phyloP scores from a whole-genome alignment of 139 green algal species.

The Pseudopediastrum boryanum region DNA sequence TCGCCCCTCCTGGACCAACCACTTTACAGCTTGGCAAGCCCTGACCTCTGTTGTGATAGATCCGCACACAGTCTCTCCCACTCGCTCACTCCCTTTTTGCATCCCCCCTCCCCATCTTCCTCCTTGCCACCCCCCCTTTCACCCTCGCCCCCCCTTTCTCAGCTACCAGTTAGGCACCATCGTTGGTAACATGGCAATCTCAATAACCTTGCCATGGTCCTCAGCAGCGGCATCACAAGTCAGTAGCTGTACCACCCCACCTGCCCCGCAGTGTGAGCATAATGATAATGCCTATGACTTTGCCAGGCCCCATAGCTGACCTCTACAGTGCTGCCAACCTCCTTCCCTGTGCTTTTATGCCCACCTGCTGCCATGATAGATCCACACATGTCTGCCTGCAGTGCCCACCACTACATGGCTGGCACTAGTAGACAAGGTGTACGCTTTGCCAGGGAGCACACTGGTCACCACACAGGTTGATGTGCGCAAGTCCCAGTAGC shows the following conservation, averaged over 20 bases:
- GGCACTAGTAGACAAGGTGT: conserved; percentile 59
- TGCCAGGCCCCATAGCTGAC: background rate
- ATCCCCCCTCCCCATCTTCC: no score
- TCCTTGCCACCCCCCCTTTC: no score
- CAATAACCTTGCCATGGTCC: background rate
- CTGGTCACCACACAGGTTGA: conserved; percentile 41
- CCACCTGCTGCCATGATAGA: conserved; percentile 81
- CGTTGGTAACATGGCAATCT: background rate
- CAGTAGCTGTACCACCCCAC: background rate
- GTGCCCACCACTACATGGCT: conserved; percentile 79
- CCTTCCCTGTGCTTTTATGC: background rate
- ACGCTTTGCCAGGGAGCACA: conserved; percentile 77
- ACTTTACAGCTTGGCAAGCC: no score
- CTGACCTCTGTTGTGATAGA: no score
- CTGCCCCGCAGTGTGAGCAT: background rate
- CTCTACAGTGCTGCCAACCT: background rate
- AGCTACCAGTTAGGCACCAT: no score
- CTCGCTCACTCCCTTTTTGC: no score
- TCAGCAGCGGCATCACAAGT: background rate
- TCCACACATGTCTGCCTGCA: conserved; percentile 73
- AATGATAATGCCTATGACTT: background rate
- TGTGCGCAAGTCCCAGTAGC: conserved; percentile 77
- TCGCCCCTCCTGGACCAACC: no score
- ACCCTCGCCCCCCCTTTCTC: no score
- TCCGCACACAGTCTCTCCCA: no score